Evolutionary conservation across 208 protist species (phyloP), one percentile per base, ranked within the genome.

Genomic region (Tritrichomonas musculus): DNA sequence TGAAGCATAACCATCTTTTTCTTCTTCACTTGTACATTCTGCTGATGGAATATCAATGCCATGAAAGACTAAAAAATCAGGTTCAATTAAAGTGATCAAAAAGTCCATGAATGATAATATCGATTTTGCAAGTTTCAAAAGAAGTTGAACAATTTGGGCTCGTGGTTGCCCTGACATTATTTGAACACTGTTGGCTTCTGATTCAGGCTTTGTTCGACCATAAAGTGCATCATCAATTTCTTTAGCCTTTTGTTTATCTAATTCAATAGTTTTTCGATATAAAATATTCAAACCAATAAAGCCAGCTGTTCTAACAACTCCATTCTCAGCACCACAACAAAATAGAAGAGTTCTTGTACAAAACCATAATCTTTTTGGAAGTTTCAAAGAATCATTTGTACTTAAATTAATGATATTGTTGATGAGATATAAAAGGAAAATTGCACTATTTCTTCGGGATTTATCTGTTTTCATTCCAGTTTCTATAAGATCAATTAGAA

Each of bases 281-380:
- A 88, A 57, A 60, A 88, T 53, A 11, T 44, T 44, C 13, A 88
- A 50, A 39, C 77, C 77, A n/a, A 88, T 57, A 22, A 60, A n/a
- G 2, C 77, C 77, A 33, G 47, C 41, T 3, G 47, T 88, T 88
- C 77, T 53, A n/a, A 88, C 77, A 88, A 88, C 47, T 22, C 77
- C 77, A 88, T 88, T 88, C 33, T 88, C 77, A 17, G 77, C 41
- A 25, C 77, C 47, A 88, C 41, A 60, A 39, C 77, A 88, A 30
- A 88, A 88, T 27, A 88, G 22, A 3, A 88, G 22, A 20, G 77
- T 53, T 57, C 77, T 25, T 39, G 77, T 57, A 57, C 9, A 22
- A 50, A 57, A 88, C 77, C 77, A 88, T 11, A 88, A 17, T 33
- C 47, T 25, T 88, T 88, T n/a, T 39, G 77, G 77, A 11, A 50